A percentile compares a stretch with the other conserved stretches of the same genome.
phyloP scores from a whole-genome alignment of 495 filamentous ascomycete species.

The Trichocladium uniseriatum region DNA sequence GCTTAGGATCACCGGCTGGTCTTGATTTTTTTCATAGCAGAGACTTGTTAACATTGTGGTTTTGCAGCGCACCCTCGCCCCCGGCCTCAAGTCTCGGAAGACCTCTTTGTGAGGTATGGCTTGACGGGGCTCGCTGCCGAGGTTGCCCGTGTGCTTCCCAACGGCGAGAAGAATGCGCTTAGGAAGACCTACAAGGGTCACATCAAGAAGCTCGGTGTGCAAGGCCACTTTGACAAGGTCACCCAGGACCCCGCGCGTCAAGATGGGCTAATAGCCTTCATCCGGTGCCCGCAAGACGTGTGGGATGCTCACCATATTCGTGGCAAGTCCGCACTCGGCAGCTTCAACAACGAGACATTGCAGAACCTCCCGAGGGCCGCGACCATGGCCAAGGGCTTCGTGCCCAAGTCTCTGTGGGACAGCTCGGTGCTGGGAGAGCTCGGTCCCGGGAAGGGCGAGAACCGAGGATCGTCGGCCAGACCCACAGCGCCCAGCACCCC shows the following conservation, averaged over 20 bases:
- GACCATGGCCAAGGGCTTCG: slow-evolving; percentile 39
- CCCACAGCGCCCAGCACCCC: slow-evolving; percentile 37
- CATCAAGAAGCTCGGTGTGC: slow-evolving; percentile 45
- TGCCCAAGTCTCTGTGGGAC: slow-evolving; percentile 43
- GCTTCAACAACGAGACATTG: slow-evolving; percentile 28
- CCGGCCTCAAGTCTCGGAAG: slow-evolving; percentile 34
- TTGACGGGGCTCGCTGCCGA: slow-evolving; percentile 41
- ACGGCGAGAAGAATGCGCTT: slow-evolving; percentile 47
- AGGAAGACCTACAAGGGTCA: slow-evolving; percentile 52
- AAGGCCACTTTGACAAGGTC: slow-evolving; percentile 44
- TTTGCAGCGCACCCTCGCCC: slow-evolving; percentile 38
- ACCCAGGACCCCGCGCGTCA: slow-evolving; percentile 35
- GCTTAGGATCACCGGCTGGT: neutral
- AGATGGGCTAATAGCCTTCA: slow-evolving; percentile 37
- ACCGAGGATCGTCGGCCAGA: slow-evolving; percentile 29
- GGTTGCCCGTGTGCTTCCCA: slow-evolving; percentile 45
- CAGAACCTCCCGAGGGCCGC: slow-evolving; percentile 34
- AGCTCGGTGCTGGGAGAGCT: slow-evolving; percentile 45
- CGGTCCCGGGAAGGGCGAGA: slow-evolving; percentile 25
- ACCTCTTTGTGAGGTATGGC: slow-evolving; percentile 44
- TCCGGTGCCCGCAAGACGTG: slow-evolving; percentile 44
- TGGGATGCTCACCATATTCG: slow-evolving; percentile 42
- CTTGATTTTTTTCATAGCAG: slow-evolving; percentile 12
- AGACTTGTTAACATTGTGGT: slow-evolving; percentile 42
- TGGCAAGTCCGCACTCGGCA: slow-evolving; percentile 48